A percentile compares a stretch with the other conserved stretches of the same genome.
Evolutionary conservation across 257 asterid genomes (phyloP).

Genomic region (Solanum piurae): DNA sequence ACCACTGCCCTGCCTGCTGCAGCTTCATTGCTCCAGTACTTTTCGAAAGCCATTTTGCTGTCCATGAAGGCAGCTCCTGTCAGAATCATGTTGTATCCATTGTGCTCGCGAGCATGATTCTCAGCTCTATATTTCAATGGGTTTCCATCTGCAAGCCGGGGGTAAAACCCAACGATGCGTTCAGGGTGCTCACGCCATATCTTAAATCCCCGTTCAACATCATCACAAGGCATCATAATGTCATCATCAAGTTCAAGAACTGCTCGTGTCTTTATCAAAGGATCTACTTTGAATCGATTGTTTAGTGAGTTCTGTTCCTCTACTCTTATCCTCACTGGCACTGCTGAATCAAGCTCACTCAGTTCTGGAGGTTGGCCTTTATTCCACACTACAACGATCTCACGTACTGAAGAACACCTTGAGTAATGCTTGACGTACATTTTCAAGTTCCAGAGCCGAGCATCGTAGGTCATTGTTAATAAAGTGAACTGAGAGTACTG

Average conservation of each 20-base stretch:
- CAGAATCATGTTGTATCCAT: slow-evolving; percentile 79
- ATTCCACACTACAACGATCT: slow-evolving; percentile 96
- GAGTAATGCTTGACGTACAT: slow-evolving; percentile 87
- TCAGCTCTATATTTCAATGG: slow-evolving; percentile 56
- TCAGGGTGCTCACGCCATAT: slow-evolving; percentile 87
- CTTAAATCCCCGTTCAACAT: slow-evolving; percentile 75
- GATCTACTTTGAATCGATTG: slow-evolving; percentile 74
- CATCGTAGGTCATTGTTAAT: slow-evolving; percentile 86
- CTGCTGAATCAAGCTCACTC: slow-evolving; percentile 66
- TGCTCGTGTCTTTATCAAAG: slow-evolving; percentile 60
- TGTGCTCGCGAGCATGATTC: slow-evolving; percentile 60
- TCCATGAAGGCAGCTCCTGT: slow-evolving; percentile 94
- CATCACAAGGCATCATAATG: slow-evolving; percentile 94
- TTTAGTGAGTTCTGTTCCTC: slow-evolving; percentile 73
- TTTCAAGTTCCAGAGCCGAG: slow-evolving; percentile 88
- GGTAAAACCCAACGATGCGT: slow-evolving; percentile 81
- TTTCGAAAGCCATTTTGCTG: slow-evolving; percentile 40
- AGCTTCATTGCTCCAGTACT: slow-evolving; percentile 74
- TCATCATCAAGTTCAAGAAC: slow-evolving; percentile 95
- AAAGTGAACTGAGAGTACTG: slow-evolving; percentile 84
- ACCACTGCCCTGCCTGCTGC: slow-evolving; percentile 50
- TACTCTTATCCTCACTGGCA: slow-evolving; percentile 71
- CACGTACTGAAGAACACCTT: slow-evolving; percentile 87
- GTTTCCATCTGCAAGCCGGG: slow-evolving; percentile 44
- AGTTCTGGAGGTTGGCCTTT: slow-evolving; percentile 61